Evolutionary conservation across 1,284 basidiomycete genomes (phyloP), one percentile per base, ranked within the genome.

Genomic region (Leccinum cinnamomeum): DNA sequence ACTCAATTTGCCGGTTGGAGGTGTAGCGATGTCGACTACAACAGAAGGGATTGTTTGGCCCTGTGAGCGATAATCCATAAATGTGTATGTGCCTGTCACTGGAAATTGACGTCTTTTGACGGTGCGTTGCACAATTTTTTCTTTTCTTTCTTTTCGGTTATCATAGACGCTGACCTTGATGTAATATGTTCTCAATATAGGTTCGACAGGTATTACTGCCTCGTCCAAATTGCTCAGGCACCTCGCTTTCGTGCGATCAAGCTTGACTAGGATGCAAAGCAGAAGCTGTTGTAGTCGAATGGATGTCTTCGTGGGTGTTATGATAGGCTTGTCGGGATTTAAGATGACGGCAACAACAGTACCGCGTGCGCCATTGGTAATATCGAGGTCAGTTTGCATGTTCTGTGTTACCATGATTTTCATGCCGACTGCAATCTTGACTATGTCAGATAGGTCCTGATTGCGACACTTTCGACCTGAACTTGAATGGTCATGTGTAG

Each of bases 241-340:
- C 18, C n/a, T 46, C n/a, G 5, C 44, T 46, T 46, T 46, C 5
- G n/a, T 44, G n/a, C 8, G 7, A 44, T 44, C 41, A 44, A 44
- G 41, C 30, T 30, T 30, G 30, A 30, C 30, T 10, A 30, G 3
- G 30, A 44, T 44, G n/a, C 41, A 44, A 44, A 44, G 41, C 10
- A n/a, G 41, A 18, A 44, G 41, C 8, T 44, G 41, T 44, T n/a
- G 41, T 18, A 37, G 11, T 12, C 5, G 70, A 74, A 30, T 30
- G 8, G 8, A 30, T 30, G 30, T 30, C 30, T 30, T 30, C 8
- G 2, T 30, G 8, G 30, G 8, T 30, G 30, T 30, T 30, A 30
- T 30, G 30, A 30, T 30, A 30, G 8, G 30, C 30, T 30, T 3
- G 30, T 30, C 30, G 30, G 30, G 30, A 30, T 30, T 30, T 30